phyloP scores from a whole-genome alignment of 768 basidiomycete species.

The Cantharellus anzutake region DNA sequence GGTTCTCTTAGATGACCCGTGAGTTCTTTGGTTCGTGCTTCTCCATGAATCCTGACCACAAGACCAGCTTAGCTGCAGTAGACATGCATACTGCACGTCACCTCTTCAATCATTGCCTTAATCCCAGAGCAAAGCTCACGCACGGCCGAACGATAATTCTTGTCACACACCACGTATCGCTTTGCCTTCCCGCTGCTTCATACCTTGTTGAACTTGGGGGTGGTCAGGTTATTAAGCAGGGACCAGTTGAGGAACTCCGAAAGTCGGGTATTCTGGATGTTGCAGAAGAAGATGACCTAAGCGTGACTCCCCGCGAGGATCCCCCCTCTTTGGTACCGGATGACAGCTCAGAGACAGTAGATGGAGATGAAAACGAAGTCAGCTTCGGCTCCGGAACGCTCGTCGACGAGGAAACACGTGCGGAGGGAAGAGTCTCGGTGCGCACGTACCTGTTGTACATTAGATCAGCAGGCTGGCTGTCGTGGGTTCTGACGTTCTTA shows the following conservation, averaged over 20 bases:
- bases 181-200: constrained; percentile 47
- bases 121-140: constrained; percentile 38
- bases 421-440: constrained; percentile 43
- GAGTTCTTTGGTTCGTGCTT: constrained; percentile 14
- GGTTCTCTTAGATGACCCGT: constrained; percentile 58
- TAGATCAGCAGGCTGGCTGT: constrained; percentile 34
- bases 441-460: constrained; percentile 46
- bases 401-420: constrained; percentile 40
- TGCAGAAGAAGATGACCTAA: constrained; percentile 29
- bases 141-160: constrained; percentile 53
- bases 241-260: constrained; percentile 29
- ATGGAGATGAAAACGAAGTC: neutral
- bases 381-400: constrained; percentile 26
- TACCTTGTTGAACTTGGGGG: constrained; percentile 44
- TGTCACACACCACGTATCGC: constrained; percentile 63
- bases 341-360: neutral
- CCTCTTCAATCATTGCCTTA: constrained; percentile 35
- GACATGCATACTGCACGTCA: constrained; percentile 64
- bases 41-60: neutral
- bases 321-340: constrained; percentile 14
- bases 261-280: constrained; percentile 26
- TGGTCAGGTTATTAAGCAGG: constrained; percentile 32
- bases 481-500: constrained; percentile 34
- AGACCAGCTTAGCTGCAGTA: constrained; percentile 39
- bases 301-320: constrained; percentile 18